A percentile compares a stretch with the other conserved stretches of the same genome.
phyloP scores from a whole-genome alignment of 2,329 filamentous ascomycete genomes.

The Corynespora cassiicola region DNA sequence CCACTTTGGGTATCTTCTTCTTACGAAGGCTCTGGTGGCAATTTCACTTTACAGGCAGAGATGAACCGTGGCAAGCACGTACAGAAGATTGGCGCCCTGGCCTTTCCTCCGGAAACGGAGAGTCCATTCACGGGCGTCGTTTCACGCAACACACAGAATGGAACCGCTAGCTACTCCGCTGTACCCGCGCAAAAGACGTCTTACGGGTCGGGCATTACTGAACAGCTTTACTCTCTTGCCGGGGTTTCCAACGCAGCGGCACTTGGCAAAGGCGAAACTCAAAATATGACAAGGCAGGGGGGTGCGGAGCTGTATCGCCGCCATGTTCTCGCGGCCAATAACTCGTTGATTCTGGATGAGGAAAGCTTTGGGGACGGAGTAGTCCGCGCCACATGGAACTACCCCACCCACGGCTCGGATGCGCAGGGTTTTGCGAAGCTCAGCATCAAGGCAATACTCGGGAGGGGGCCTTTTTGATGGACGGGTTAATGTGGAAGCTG shows the following conservation, averaged over 20 bases:
- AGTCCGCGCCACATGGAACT: constrained; percentile 8
- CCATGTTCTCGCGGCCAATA: constrained; percentile 62
- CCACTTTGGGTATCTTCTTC: constrained; percentile 66
- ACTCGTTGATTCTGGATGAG: constrained; percentile 58
- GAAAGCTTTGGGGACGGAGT: constrained; percentile 39
- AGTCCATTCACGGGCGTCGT: constrained; percentile 51
- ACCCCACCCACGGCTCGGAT: constrained; percentile 7
- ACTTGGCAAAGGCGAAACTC: constrained; percentile 10
- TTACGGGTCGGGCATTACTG: constrained; percentile 62
- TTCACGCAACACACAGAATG: constrained; percentile 62
- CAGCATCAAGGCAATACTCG: constrained; percentile 33
- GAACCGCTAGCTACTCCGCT: constrained; percentile 63
- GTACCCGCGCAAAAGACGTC: constrained; percentile 54
- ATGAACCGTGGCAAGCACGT: constrained; percentile 59
- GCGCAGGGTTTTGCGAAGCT: constrained; percentile 28
- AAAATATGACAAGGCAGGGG: constrained; percentile 7
- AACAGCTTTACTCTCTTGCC: constrained; percentile 64
- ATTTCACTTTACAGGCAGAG: constrained; percentile 54
- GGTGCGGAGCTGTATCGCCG: constrained; percentile 61
- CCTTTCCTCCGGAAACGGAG: constrained; percentile 68
- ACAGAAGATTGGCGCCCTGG: constrained; percentile 51
- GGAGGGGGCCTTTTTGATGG: constrained; percentile 31
- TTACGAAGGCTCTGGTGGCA: constrained; percentile 49
- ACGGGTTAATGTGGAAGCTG: constrained; percentile 1
- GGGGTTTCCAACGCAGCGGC: constrained; percentile 43